Evolutionary conservation across 2,329 filamentous ascomycete species (phyloP).

Genomic region (Sordariomycetes sp.): DNA sequence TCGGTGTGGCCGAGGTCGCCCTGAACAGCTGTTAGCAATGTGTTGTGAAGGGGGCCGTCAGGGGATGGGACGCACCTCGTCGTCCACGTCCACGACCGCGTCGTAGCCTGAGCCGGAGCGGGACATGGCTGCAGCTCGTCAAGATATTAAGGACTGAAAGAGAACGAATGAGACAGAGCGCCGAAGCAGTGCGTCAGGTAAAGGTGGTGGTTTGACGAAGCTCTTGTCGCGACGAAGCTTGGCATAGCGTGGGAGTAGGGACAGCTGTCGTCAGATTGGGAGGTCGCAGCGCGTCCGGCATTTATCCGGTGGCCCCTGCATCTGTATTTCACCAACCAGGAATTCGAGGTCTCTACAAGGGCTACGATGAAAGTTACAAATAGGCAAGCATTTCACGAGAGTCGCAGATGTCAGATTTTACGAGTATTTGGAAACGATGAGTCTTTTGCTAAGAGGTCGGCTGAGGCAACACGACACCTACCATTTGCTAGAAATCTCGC

Average conservation of each 20-base stretch:
- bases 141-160: no score
- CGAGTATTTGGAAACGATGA: no score
- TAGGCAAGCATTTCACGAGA: no score
- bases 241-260: not conserved
- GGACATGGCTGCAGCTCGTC: slow-evolving; percentile 62
- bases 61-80: slow-evolving; percentile 54
- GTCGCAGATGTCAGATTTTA: no score
- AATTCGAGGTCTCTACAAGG: no score
- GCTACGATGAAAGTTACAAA: no score
- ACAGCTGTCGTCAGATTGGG: not conserved
- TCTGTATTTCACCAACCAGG: not conserved
- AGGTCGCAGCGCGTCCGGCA: not conserved
- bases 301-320: not conserved
- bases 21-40: slow-evolving; percentile 39
- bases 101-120: slow-evolving; percentile 86
- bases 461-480: no score
- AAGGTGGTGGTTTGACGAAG: slow-evolving; percentile 1
- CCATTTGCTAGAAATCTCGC: no score
- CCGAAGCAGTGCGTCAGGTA: no score
- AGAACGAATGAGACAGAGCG: no score
- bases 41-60: not conserved
- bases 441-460: no score
- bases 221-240: slow-evolving; percentile 3
- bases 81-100: slow-evolving; percentile 94
- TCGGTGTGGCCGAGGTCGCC: slow-evolving; percentile 97